Percentiles rank a stretch among this genome's conserved stretches.
Evolutionary conservation across 2,329 filamentous ascomycete genomes (phyloP).

Genomic region (Xylaria sp.): DNA sequence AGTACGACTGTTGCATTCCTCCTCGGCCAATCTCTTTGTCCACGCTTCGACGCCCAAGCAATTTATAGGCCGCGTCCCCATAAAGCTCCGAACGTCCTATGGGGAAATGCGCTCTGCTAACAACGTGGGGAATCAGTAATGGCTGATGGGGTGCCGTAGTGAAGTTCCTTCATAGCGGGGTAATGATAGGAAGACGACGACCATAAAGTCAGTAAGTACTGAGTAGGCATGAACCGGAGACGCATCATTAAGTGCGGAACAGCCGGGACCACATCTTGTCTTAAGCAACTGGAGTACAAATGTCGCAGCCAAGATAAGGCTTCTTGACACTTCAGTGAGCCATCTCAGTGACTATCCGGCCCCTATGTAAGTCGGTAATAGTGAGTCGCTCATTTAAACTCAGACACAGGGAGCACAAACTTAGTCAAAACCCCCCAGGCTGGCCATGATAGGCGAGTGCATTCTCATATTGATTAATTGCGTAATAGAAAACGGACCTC

Average conservation of each 20-base stretch:
- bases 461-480: conserved; percentile 14
- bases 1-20: conserved; percentile 18
- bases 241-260: conserved; percentile 40
- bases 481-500: conserved; percentile 11
- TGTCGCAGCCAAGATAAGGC: conserved; percentile 32
- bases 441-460: conserved; percentile 2
- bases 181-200: conserved; percentile 38
- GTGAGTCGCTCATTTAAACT: conserved; percentile 11
- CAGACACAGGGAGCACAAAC: conserved; percentile 7
- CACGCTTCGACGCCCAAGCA: conserved; percentile 12
- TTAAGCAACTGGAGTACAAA: conserved; percentile 36
- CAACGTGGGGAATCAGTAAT: conserved; percentile 55
- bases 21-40: conserved; percentile 20
- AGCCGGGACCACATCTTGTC: conserved; percentile 39
- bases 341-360: background rate
- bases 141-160: conserved; percentile 46
- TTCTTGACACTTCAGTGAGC: conserved; percentile 25
- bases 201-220: conserved; percentile 32
- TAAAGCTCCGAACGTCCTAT: conserved; percentile 40
- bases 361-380: conserved; percentile 3
- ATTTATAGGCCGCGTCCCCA: conserved; percentile 25
- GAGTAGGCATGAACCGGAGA: conserved; percentile 39
- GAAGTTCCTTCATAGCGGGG: conserved; percentile 41
- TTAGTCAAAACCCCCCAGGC: background rate
- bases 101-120: conserved; percentile 47